These are phyloP conservation scores for Phytophthora kernoviae DNA, from an alignment of 352 stramenopile genomes.

Conservation along the genomic window DNA sequence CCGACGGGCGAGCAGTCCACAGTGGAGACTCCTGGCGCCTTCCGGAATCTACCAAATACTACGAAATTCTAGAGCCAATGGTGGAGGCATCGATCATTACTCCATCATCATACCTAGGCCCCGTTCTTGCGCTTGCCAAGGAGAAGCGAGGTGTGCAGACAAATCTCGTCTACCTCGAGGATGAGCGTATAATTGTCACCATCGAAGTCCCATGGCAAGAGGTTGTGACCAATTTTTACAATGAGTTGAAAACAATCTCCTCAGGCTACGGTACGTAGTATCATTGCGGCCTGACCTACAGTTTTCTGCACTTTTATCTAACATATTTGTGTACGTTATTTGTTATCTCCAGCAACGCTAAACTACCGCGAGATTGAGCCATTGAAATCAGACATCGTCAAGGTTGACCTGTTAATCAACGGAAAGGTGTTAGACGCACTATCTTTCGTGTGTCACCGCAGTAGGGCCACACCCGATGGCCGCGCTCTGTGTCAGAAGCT, in stretches of 20 bases:
- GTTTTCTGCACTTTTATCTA: not conserved
- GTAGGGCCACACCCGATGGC: conserved; percentile 78
- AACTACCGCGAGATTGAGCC: conserved; percentile 95
- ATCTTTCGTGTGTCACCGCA: conserved; percentile 96
- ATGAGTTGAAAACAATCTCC: conserved; percentile 96
- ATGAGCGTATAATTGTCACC: conserved; percentile 93
- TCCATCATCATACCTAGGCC: conserved; percentile 93
- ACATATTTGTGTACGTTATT: no score
- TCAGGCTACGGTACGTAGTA: conserved; percentile 91
- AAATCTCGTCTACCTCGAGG: conserved; percentile 95
- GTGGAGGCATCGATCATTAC: conserved; percentile 97
- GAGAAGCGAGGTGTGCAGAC: conserved; percentile 90
- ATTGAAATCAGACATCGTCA: conserved; percentile 93
- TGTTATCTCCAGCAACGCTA: conserved; percentile 71
- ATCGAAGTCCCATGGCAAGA: conserved; percentile 98
- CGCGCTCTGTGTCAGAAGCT: conserved; percentile 94
- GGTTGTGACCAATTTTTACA: conserved; percentile 99
- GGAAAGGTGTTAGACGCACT: conserved; percentile 95
- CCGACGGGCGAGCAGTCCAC: conserved; percentile 40
- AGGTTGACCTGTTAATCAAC: conserved; percentile 96
- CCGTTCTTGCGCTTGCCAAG: conserved; percentile 95
- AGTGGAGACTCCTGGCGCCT: conserved; percentile 84
- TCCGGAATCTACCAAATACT: conserved; percentile 86
- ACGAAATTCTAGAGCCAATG: conserved; percentile 95
- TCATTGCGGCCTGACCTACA: no score